Conservation (phyloP, 2,329 filamentous ascomycete genomes). For the Dothideomycetes sp. region DNA sequence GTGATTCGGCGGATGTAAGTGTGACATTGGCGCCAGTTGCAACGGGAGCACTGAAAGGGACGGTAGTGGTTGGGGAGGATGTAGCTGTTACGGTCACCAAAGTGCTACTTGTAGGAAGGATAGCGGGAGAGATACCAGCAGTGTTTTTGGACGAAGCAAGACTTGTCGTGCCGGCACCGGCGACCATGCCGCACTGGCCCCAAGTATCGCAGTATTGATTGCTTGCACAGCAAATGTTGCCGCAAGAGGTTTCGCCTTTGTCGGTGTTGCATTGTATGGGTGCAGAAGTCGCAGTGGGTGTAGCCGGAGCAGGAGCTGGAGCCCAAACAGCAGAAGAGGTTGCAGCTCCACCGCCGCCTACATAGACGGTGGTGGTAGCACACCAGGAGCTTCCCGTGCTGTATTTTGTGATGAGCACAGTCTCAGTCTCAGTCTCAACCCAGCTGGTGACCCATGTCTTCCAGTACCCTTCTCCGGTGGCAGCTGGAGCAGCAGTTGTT, state of each 20-base stretch:
- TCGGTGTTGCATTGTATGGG: conserved; percentile 37
- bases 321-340: conserved; percentile 19
- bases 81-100: conserved; percentile 45
- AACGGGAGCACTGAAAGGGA: conserved; percentile 44
- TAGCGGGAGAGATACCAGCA: conserved; percentile 40
- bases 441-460: conserved; percentile 49
- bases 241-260: conserved; percentile 51
- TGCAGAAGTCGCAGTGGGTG: conserved; percentile 21
- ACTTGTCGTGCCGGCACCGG: conserved; percentile 27
- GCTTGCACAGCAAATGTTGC: conserved; percentile 59
- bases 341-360: conserved; percentile 15
- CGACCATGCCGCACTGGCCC: conserved; percentile 51
- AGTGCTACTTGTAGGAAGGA: conserved; percentile 44
- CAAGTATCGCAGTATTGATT: conserved; percentile 57
- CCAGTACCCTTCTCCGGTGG: conserved; percentile 38
- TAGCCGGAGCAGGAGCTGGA: conserved; percentile 7
- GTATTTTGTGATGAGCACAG: conserved; percentile 39
- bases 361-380: conserved; percentile 23
- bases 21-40: conserved; percentile 42
- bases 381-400: conserved; percentile 43
- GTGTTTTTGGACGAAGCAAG: conserved; percentile 25
- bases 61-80: conserved; percentile 36
- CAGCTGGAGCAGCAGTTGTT: conserved; percentile 18
- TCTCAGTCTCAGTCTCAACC: conserved; percentile 44
- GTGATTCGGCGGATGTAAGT: conserved; percentile 26